Evolutionary conservation across 225 moss, liverwort and hornwort species (phyloP).

Genomic region (Bryum argenteum): DNA sequence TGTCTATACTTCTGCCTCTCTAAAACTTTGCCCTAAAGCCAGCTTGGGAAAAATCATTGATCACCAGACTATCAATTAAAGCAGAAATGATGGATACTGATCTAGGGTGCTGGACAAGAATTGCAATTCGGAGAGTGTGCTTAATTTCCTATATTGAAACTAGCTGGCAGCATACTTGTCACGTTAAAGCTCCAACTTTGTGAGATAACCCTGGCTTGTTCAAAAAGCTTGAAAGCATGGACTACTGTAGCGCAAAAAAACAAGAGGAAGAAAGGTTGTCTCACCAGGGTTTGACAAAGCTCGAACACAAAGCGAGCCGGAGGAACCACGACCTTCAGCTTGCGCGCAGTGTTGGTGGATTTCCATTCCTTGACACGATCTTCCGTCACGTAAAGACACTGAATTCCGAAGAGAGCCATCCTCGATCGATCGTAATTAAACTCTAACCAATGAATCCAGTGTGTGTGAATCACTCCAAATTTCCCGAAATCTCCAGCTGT

Average conservation of each 20-base stretch:
- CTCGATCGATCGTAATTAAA: conserved; percentile 4
- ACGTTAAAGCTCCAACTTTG: neutral
- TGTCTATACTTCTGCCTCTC: neutral
- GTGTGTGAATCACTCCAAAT: conserved; percentile 25
- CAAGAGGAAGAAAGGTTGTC: neutral
- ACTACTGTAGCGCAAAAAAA: neutral
- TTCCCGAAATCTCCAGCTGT: conserved; percentile 26
- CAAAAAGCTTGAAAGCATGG: conserved; percentile 3
- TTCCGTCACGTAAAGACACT: conserved; percentile 82
- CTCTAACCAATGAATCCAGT: neutral
- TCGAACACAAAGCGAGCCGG: conserved; percentile 81
- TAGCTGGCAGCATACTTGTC: conserved; percentile 11
- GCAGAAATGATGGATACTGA: neutral
- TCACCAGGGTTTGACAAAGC: conserved; percentile 93
- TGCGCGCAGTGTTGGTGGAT: conserved; percentile 75
- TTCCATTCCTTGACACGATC: conserved; percentile 93
- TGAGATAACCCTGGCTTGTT: neutral
- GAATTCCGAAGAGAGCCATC: conserved; percentile 67
- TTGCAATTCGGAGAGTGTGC: neutral
- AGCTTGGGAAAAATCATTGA: conserved; percentile 11
- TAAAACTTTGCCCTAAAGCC: neutral
- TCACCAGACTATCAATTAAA: neutral
- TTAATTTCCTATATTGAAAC: neutral
- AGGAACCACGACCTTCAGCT: conserved; percentile 53
- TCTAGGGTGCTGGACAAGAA: neutral